Base-by-base conservation (phyloP, 306 rosid genomes). In the Calophaca sinica region DNA sequence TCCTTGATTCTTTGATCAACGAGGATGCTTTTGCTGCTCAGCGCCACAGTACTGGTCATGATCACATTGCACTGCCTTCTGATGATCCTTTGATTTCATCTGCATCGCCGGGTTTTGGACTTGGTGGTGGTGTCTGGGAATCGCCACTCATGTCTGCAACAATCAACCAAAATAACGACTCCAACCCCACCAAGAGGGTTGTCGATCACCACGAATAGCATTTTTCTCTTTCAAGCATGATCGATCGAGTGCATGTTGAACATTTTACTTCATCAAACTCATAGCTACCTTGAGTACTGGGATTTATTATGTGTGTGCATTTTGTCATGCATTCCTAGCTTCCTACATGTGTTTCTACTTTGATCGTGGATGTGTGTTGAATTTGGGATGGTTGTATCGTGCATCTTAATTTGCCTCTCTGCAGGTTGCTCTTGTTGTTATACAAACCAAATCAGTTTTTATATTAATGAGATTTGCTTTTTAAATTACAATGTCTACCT, bases 1-100 rank as follows among this genome's bases (percentile, higher is more conserved):
- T 92, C 70, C 82, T 92, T 61, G 88, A 90, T 55, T 92, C 98
- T 1, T 36, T 87, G 76, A 92, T 90, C 83, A 87, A 90, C 6
- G 96, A 92, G 1, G 98, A 90, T 28, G 98, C 89, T 10, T 88
- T 86, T 62, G 35, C 80, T 14, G 39, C 82, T 0, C 85, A 78
- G 2, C 79, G 77, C 12, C 82, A 83, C 33, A 64, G 3, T 33
- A 32, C 2, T 32, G 36, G 4, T 0, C 70, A 68, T 59, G 69
- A 77, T 41, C 15, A 9, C 66, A 13, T 28, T 61, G 49, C 70
- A 14, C 31, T 62, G 1, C 53, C 54, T 4, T 60, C 79, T 42
- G 42, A 79, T 53, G 84, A 84, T 12, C 75, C 80, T 31, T 55
- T 71, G 70, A 55, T 67, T 68, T 61, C 80, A 29, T 68, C 62